Base-by-base conservation (phyloP, 2,329 filamentous ascomycete genomes). In the Ophiostoma tasmaniense region DNA sequence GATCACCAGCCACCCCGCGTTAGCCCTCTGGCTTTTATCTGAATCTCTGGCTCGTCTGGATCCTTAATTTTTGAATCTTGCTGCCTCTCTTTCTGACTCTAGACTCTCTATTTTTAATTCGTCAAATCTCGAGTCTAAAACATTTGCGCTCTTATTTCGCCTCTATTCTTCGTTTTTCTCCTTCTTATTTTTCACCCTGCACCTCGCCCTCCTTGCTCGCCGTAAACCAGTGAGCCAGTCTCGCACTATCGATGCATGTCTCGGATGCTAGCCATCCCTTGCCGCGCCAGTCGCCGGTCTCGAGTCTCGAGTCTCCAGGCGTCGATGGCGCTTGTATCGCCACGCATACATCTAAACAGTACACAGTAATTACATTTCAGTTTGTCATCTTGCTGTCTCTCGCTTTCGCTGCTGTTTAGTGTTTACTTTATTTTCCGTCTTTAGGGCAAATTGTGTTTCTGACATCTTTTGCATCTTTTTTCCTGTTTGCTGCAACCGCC, bases 1-100 rank as follows among this genome's bases (percentile, higher is more conserved):
- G 55, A 61, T 33, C 55, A 61, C 55, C 55, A 61, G 25, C 55
- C 55, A 61, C 55, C 55, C 55, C 55, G 55, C 55, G 55, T 61
- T 45, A 45, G 42, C 42, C 4, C 42, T 30, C 35, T 25, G 13
- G 20, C 35, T n/a, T 25, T 35, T 22, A 4, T 14, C 42, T 35
- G 33, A 33, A 33, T 33, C 33, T 2, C 33, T 33, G 33, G 1
- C 5, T 33, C 33, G 5, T 2, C 33, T 33, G 33, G 1, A 33
- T 33, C 33, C 8, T 33, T 33, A 8, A 33, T 33, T 33, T 33
- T 33, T 33, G 33, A 33, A 33, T 33, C 33, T 8, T 33, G 33
- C 2, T 33, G 20, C 37, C n/a, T 61, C 20, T 35, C 30, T 52
- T 20, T 50, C n/a, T 25, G 6, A 25, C 50, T 55, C 50, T 55